Conservation (phyloP, 305 asterid genomes). For the Fraxinus platypoda region DNA sequence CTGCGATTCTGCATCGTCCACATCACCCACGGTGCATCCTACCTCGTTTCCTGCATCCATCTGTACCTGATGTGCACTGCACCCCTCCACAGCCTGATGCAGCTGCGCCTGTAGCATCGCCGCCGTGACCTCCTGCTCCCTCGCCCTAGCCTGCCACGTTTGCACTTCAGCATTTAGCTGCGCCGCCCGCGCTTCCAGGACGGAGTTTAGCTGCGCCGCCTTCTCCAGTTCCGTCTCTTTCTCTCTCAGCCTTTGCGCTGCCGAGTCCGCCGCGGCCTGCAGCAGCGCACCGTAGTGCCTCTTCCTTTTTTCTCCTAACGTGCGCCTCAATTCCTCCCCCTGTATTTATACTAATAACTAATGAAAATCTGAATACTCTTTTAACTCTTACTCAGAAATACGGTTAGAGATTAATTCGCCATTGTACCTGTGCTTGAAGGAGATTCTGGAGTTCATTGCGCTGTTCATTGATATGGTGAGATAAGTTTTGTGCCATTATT, state of each 20-base stretch:
- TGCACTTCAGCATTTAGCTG: background rate
- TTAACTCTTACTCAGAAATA: background rate
- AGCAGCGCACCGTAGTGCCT: background rate
- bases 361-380: background rate
- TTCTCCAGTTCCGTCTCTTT: constrained; percentile 11
- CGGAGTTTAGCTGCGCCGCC: background rate
- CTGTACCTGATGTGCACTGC: background rate
- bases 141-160: background rate
- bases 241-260: background rate
- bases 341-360: background rate
- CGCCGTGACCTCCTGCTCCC: background rate
- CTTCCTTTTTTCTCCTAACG: background rate
- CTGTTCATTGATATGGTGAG: constrained; percentile 13
- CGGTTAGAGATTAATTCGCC: background rate
- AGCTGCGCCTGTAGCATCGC: constrained; percentile 15
- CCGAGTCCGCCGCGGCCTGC: background rate
- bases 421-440: constrained; percentile 18
- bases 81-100: constrained; percentile 29
- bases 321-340: constrained; percentile 6
- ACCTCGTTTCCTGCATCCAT: constrained; percentile 13
- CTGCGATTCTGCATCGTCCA: constrained; percentile 45
- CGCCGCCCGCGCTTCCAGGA: background rate
- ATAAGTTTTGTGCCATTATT: background rate
- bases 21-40: constrained; percentile 20
- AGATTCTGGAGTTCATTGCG: constrained; percentile 17